A percentile compares a stretch with the other conserved stretches of the same genome.
Evolutionary conservation across 495 filamentous ascomycete species (phyloP).

Genomic region (Aspergillus kassunensis): DNA sequence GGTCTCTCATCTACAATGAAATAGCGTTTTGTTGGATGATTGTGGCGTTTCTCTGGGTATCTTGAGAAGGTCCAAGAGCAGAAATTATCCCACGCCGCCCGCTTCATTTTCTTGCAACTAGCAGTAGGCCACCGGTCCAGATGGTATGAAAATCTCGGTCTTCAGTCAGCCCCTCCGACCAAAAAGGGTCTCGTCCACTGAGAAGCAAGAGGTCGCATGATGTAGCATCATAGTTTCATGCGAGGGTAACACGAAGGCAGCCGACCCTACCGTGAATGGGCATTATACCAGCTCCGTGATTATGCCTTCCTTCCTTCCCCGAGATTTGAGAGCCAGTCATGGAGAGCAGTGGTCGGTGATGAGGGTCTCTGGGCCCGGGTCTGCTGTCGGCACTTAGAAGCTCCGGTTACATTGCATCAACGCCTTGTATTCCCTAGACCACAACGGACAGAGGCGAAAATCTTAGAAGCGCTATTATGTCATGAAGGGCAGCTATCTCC

Average conservation of each 20-base stretch:
- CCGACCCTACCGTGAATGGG: slow-evolving; percentile 1
- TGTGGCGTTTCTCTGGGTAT: no score
- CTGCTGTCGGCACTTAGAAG: slow-evolving; percentile 3
- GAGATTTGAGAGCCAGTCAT: background rate
- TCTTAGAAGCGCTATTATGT: background rate
- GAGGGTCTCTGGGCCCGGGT: background rate
- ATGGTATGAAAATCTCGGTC: slow-evolving; percentile 2
- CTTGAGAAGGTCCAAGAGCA: background rate
- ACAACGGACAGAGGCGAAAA: background rate
- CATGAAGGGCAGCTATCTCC: background rate
- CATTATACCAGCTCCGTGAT: slow-evolving; percentile 1
- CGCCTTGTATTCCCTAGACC: background rate
- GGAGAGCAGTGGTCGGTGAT: background rate
- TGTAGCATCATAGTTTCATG: slow-evolving; percentile 16
- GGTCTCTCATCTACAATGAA: background rate
- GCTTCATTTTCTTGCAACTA: background rate
- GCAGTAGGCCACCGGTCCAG: background rate
- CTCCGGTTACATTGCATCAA: slow-evolving; percentile 19
- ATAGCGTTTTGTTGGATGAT: no score
- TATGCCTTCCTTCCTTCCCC: background rate
- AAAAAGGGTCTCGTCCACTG: slow-evolving; percentile 1
- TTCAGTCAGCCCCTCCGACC: background rate
- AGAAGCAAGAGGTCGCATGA: slow-evolving; percentile 1
- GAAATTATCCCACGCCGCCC: background rate
- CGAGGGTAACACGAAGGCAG: slow-evolving; percentile 12